phyloP scores from a whole-genome alignment of 805 yeast species.

The Starmerella davenportii region DNA sequence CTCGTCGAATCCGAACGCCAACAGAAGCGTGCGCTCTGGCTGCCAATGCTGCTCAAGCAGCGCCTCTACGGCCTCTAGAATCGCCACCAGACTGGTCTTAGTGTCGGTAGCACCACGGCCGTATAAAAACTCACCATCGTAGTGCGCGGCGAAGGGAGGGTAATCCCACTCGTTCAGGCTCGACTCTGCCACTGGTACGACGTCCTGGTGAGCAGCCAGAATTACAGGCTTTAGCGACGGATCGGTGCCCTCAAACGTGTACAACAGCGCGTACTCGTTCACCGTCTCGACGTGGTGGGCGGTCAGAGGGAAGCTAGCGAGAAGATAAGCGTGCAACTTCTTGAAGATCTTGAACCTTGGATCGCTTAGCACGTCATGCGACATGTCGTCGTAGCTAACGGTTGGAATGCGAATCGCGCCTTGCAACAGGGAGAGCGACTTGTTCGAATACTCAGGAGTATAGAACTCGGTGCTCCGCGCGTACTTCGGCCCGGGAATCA shows the following conservation, averaged over 20 bases:
- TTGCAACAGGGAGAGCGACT: constrained; percentile 11
- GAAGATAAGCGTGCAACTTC: constrained; percentile 37
- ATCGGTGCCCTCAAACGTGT: constrained; percentile 42
- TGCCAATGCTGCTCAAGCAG: constrained; percentile 31
- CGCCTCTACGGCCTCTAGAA: constrained; percentile 45
- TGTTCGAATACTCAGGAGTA: constrained; percentile 2
- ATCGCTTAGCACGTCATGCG: constrained; percentile 29
- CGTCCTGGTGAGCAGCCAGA: constrained; percentile 59
- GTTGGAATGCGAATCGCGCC: constrained; percentile 54
- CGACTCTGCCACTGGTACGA: constrained; percentile 47
- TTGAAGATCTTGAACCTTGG: constrained; percentile 34
- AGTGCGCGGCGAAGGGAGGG: constrained; percentile 48
- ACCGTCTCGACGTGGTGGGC: constrained; percentile 32
- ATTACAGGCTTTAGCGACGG: constrained; percentile 40
- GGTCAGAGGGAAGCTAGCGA: constrained; percentile 37
- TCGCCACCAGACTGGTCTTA: constrained; percentile 41
- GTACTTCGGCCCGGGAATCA: background rate
- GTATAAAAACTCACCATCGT: constrained; percentile 42
- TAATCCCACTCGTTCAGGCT: constrained; percentile 40
- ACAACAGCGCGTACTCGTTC: constrained; percentile 41
- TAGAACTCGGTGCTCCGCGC: background rate
- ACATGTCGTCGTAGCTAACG: constrained; percentile 39
- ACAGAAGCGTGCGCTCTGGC: constrained; percentile 40
- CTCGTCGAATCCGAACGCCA: constrained; percentile 61
- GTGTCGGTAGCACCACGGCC: constrained; percentile 67